Percentiles rank a stretch among this genome's conserved stretches.
Conservation (phyloP, 2,329 filamentous ascomycete species). For the Fusarium palustre region DNA sequence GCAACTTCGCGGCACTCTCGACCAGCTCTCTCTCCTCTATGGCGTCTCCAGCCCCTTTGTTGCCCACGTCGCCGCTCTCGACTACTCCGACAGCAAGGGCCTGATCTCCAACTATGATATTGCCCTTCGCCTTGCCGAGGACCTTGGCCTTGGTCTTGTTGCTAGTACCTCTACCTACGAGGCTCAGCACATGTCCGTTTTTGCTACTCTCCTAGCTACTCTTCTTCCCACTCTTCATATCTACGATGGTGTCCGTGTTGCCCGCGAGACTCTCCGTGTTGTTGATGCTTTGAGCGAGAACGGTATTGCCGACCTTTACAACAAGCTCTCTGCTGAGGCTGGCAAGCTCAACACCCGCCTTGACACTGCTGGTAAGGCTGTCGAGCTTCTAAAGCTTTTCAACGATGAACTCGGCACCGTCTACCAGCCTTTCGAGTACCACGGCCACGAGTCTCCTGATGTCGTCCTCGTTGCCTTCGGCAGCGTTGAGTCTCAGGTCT, state of each 20-base stretch:
- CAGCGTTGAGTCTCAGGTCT: slow-evolving; percentile 87
- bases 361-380: slow-evolving; percentile 77
- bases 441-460: slow-evolving; percentile 82
- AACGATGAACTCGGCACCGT: slow-evolving; percentile 94
- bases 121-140: slow-evolving; percentile 84
- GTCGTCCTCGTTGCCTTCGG: slow-evolving; percentile 92
- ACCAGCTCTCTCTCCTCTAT: slow-evolving; percentile 92
- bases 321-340: slow-evolving; percentile 71
- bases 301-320: slow-evolving; percentile 76
- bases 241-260: slow-evolving; percentile 87
- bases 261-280: slow-evolving; percentile 83
- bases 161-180: slow-evolving; percentile 89
- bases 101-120: slow-evolving; percentile 89
- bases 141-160: slow-evolving; percentile 88
- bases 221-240: slow-evolving; percentile 86
- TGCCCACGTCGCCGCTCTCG: slow-evolving; percentile 89
- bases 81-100: slow-evolving; percentile 77
- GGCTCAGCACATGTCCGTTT: slow-evolving; percentile 93
- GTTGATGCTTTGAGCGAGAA: slow-evolving; percentile 82
- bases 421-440: slow-evolving; percentile 94
- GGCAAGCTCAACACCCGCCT: slow-evolving; percentile 75
- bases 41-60: slow-evolving; percentile 92
- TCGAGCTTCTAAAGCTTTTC: slow-evolving; percentile 77
- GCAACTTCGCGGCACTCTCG: slow-evolving; percentile 83
- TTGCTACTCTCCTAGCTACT: slow-evolving; percentile 82